Evolutionary conservation across 2,329 filamentous ascomycete genomes (phyloP), one percentile per base, ranked within the genome.

Genomic region (Ophiostoma ulmi): DNA sequence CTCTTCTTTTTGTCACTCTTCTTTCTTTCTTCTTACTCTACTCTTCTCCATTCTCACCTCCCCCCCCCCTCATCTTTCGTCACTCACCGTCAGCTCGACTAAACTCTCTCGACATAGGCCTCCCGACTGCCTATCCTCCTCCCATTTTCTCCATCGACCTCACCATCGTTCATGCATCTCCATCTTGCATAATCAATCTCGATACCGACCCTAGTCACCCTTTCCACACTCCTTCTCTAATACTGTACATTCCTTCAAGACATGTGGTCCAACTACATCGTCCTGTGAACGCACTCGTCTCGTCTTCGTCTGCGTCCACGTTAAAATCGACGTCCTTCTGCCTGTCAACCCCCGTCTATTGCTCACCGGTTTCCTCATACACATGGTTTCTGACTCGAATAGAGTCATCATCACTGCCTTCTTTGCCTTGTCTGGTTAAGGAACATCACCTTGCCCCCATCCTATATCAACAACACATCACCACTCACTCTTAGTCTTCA

Each of bases 271-370:
- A 58, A 67, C 44, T 38, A 61, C 39, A 58, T 48, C 66, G 66
- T 65, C 55, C n/a, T 70, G 70, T 74, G 73, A 74, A 74, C 73
- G 73, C 70, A 68, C 68, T 65, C 63, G 64, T 69, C 68, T 68
- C 22, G 55, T 70, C 41, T 36, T 66, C 69, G 70, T 65, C 72
- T 70, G 73, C 72, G 71, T 72, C 69, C 70, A 70, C 71, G 68
- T 67, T 67, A 31, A 67, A 36, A n/a, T 52, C 71, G 22, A 68
- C 71, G 71, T 72, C 71, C 69, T 69, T 58, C 55, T 67, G 64
- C 64, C n/a, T 39, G 38, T 41, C 31, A 44, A 61, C 61, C 58
- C 68, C 66, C 22, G 70, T 69, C 48, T 35, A 70, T 66, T 72
- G 71, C 73, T 73, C 67, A 52, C 72, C 70, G 73, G 72, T 74